These are phyloP conservation scores for Ogataea philodendri DNA, from an alignment of 805 yeast species.

Conservation along the genomic window DNA sequence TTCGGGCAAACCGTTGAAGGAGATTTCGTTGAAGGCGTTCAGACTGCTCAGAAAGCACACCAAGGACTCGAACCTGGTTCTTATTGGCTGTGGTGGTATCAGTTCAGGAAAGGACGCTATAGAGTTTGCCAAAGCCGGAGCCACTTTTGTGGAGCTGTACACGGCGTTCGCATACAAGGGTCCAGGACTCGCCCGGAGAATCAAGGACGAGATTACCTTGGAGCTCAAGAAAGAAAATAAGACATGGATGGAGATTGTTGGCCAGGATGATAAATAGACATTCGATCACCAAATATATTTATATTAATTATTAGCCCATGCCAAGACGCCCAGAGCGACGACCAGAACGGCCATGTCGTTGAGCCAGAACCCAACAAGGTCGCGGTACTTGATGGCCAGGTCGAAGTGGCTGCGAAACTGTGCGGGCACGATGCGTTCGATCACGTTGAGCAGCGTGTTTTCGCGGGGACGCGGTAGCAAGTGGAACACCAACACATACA, in stretches of 20 bases:
- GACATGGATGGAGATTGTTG: slow-evolving; percentile 81
- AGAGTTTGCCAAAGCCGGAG: slow-evolving; percentile 92
- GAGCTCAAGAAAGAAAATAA: slow-evolving; percentile 71
- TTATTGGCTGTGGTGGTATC: slow-evolving; percentile 95
- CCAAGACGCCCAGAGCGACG: slow-evolving; percentile 25
- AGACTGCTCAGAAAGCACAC: slow-evolving; percentile 70
- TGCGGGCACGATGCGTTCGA: slow-evolving; percentile 26
- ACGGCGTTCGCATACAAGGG: slow-evolving; percentile 92
- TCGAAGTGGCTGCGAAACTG: slow-evolving; percentile 15
- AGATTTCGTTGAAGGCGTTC: slow-evolving; percentile 69
- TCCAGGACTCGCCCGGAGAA: slow-evolving; percentile 71
- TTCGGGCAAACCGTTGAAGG: slow-evolving; percentile 90
- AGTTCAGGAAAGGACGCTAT: slow-evolving; percentile 83
- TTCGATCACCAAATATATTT: slow-evolving; percentile 3
- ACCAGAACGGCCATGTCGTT: slow-evolving; percentile 31
- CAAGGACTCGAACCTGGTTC: slow-evolving; percentile 67
- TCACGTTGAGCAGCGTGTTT: slow-evolving; percentile 20
- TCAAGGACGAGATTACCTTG: slow-evolving; percentile 55
- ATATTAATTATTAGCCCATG: slow-evolving; percentile 11
- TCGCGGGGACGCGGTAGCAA: slow-evolving; percentile 16
- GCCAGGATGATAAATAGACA: slow-evolving; percentile 45
- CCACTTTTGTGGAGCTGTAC: slow-evolving; percentile 81
- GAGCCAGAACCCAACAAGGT: slow-evolving; percentile 23
- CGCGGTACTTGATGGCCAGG: slow-evolving; percentile 26
- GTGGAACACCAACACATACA: slow-evolving; percentile 17